Evolutionary conservation across 805 yeast genomes (phyloP).

Genomic region (Cyberlindnera xishuangbannaensis): DNA sequence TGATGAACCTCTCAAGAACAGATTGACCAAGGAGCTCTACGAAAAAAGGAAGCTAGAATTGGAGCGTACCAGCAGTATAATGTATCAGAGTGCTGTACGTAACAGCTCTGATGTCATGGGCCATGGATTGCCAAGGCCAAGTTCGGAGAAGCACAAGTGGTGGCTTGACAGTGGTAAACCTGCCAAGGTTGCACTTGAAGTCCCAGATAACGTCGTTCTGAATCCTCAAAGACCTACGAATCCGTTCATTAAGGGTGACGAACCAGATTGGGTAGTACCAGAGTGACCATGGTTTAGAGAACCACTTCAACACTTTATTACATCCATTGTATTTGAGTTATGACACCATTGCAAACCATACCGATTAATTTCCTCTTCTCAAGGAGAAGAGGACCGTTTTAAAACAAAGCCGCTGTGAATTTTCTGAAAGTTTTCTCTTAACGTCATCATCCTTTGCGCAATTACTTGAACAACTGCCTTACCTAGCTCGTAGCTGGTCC

Average conservation of each 20-base stretch:
- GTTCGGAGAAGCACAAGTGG: constrained; percentile 80
- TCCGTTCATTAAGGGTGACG: constrained; percentile 56
- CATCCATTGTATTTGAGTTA: too few relatives aligned
- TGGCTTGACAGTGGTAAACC: constrained; percentile 75
- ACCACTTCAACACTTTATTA: background rate
- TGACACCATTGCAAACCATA: too few relatives aligned
- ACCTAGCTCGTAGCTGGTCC: too few relatives aligned
- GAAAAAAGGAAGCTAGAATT: constrained; percentile 32
- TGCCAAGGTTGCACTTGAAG: constrained; percentile 47
- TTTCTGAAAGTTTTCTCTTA: too few relatives aligned
- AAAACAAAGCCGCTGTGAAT: too few relatives aligned
- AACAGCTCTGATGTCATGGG: constrained; percentile 25
- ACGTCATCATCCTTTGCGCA: too few relatives aligned
- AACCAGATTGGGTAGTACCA: constrained; percentile 20
- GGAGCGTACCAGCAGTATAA: constrained; percentile 15
- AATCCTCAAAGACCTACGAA: constrained; percentile 69
- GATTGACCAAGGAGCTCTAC: constrained; percentile 50
- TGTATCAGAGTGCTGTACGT: background rate
- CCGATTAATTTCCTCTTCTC: too few relatives aligned
- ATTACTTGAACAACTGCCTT: too few relatives aligned
- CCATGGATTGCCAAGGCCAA: constrained; percentile 76
- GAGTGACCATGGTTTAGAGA: background rate
- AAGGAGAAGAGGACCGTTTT: too few relatives aligned
- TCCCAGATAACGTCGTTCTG: constrained; percentile 38
- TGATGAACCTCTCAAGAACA: constrained; percentile 48